These are phyloP conservation scores for Vicia villosa DNA, from an alignment of 306 rosid genomes.

Conservation along the genomic window DNA sequence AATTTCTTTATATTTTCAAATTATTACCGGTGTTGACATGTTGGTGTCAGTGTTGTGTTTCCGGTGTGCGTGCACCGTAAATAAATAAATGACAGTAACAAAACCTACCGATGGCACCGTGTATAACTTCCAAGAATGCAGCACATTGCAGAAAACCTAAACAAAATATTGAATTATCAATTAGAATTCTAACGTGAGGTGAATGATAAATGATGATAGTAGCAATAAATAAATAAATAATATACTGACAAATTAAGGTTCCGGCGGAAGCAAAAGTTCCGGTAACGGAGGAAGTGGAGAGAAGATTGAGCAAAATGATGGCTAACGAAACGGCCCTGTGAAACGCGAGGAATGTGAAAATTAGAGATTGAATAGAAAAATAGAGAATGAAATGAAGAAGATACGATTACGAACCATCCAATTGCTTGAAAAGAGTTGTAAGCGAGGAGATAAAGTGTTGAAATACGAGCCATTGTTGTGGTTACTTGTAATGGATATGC, in stretches of 20 bases:
- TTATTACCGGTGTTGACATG: too few relatives aligned
- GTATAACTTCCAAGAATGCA: slow-evolving; percentile 85
- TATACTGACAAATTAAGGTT: slow-evolving; percentile 59
- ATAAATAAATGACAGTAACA: neutral
- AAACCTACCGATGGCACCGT: slow-evolving; percentile 80
- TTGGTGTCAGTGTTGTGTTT: too few relatives aligned
- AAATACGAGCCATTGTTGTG: neutral
- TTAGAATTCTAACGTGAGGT: neutral
- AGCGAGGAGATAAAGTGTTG: slow-evolving; percentile 52
- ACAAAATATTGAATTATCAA: neutral
- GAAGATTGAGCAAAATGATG: slow-evolving; percentile 47
- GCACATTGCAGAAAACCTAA: slow-evolving; percentile 76
- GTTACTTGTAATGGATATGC: neutral
- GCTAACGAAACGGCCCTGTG: slow-evolving; percentile 63
- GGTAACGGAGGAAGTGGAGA: slow-evolving; percentile 44
- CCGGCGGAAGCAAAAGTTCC: slow-evolving; percentile 72
- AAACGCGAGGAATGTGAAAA: neutral
- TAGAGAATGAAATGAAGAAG: neutral
- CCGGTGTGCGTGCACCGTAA: too few relatives aligned
- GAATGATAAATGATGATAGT: neutral
- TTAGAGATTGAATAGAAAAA: neutral
- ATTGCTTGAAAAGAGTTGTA: slow-evolving; percentile 75
- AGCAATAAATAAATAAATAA: neutral
- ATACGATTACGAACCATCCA: slow-evolving; percentile 62
- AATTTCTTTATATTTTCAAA: too few relatives aligned